phyloP scores from a whole-genome alignment of 2,329 filamentous ascomycete species.

The Aspergillus quadricinctus region DNA sequence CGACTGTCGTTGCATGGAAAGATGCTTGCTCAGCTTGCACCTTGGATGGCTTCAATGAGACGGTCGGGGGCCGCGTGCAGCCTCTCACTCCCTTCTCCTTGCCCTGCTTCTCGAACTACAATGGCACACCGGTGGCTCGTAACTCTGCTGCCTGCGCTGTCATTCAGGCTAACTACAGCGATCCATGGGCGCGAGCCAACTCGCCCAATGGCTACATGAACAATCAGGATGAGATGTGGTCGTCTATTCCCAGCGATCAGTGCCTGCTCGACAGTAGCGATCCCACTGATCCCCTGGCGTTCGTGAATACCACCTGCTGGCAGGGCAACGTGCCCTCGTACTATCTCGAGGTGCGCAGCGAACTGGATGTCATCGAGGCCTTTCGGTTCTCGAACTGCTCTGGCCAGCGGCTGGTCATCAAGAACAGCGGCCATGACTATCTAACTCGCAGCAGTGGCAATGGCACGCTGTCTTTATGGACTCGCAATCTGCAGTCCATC shows the following conservation, averaged over 20 bases:
- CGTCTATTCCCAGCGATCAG: constrained; percentile 14
- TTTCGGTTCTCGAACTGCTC: constrained; percentile 9
- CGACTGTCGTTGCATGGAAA: no score
- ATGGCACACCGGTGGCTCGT: constrained; percentile 3
- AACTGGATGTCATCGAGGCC: constrained; percentile 6
- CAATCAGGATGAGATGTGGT: constrained; percentile 19
- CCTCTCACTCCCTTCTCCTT: constrained; percentile 7
- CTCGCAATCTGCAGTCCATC: constrained; percentile 22
- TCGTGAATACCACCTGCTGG: constrained; percentile 5
- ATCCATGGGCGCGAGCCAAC: constrained; percentile 12
- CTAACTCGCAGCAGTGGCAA: constrained; percentile 28
- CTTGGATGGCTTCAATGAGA: constrained; percentile 4
- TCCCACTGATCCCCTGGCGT: constrained; percentile 9
- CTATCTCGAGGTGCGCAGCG: constrained; percentile 7
- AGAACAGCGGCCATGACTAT: constrained; percentile 35
- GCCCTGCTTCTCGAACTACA: constrained; percentile 12
- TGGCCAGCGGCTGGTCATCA: constrained; percentile 17
- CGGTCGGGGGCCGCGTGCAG: constrained; percentile 7
- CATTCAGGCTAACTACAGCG: constrained; percentile 10
- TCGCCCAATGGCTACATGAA: constrained; percentile 19
- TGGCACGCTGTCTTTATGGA: constrained; percentile 27
- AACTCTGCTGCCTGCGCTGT: constrained; percentile 5
- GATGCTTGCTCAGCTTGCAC: not conserved
- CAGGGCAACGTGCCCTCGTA: constrained; percentile 13
- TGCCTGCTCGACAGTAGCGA: constrained; percentile 14